Evolutionary conservation across 2,329 filamentous ascomycete genomes (phyloP).

Genomic region (Cercospora janseana): DNA sequence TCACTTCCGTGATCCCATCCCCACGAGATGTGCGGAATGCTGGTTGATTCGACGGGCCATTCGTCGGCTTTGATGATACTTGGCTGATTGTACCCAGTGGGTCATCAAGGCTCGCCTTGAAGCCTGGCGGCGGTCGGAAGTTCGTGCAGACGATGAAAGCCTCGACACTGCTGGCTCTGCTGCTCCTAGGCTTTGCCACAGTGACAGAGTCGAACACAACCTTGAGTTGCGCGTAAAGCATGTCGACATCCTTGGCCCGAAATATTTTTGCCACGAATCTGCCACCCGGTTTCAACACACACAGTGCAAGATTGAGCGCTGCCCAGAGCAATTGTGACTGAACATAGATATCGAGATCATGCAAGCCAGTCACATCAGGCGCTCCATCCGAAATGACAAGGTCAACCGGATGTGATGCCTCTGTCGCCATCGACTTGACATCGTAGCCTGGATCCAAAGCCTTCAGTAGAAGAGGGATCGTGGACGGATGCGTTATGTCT

Average conservation of each 20-base stretch:
- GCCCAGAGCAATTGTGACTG: slow-evolving; percentile 94
- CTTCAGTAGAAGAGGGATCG: slow-evolving; percentile 80
- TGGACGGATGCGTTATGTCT: slow-evolving; percentile 96
- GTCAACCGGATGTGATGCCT: slow-evolving; percentile 75
- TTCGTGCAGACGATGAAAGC: slow-evolving; percentile 94
- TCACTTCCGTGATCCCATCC: slow-evolving; percentile 51
- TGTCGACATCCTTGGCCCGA: slow-evolving; percentile 87
- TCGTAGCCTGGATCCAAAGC: slow-evolving; percentile 71
- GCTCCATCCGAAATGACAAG: slow-evolving; percentile 93
- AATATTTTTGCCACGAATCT: slow-evolving; percentile 99
- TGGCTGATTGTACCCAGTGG: slow-evolving; percentile 59
- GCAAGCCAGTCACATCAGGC: slow-evolving; percentile 91
- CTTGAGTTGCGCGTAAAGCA: slow-evolving; percentile 90
- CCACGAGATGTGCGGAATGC: slow-evolving; percentile 38
- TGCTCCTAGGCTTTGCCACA: slow-evolving; percentile 90
- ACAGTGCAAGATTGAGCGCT: slow-evolving; percentile 87
- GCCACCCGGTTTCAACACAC: slow-evolving; percentile 86
- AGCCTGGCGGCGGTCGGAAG: slow-evolving; percentile 75
- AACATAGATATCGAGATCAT: slow-evolving; percentile 97
- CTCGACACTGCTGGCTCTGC: slow-evolving; percentile 92
- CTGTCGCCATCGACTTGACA: slow-evolving; percentile 34
- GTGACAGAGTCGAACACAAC: slow-evolving; percentile 84
- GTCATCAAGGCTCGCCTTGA: slow-evolving; percentile 71
- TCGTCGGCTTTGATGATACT: background rate
- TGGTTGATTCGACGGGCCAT: slow-evolving; percentile 7